Evolutionary conservation across 345 rosid species (phyloP).

Genomic region (Hirschfeldia incana): DNA sequence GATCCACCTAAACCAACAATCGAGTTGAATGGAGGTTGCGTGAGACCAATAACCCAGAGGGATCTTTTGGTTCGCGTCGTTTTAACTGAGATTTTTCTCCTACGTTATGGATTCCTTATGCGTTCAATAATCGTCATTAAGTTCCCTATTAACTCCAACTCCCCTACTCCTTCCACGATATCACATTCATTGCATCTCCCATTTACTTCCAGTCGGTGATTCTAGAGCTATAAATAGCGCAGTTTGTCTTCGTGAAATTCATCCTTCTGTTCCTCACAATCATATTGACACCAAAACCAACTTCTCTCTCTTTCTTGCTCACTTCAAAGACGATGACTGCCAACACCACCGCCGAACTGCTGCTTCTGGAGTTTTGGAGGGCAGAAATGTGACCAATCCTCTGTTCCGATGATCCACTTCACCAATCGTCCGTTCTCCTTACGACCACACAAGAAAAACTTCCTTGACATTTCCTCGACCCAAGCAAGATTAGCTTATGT

Average conservation of each 20-base stretch:
- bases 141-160: not conserved
- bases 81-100: not conserved
- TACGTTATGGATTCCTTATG: not conserved
- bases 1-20: not conserved
- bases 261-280: not conserved
- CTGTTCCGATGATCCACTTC: conserved; percentile 42
- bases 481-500: conserved; percentile 61
- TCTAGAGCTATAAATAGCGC: not conserved
- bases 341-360: not conserved
- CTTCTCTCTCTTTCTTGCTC: not conserved
- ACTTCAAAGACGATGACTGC: not conserved
- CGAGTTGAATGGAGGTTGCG: not conserved
- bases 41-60: not conserved
- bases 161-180: not conserved
- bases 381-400: not conserved
- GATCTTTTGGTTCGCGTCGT: not conserved
- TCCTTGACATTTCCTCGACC: conserved; percentile 88
- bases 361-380: not conserved
- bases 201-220: not conserved
- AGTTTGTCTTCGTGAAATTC: not conserved
- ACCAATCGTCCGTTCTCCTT: conserved; percentile 34
- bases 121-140: not conserved
- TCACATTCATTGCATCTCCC: not conserved
- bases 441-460: conserved; percentile 65
- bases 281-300: no score